phyloP scores from a whole-genome alignment of 2,329 filamentous ascomycete genomes.

The Colletotrichum euphorbiae region DNA sequence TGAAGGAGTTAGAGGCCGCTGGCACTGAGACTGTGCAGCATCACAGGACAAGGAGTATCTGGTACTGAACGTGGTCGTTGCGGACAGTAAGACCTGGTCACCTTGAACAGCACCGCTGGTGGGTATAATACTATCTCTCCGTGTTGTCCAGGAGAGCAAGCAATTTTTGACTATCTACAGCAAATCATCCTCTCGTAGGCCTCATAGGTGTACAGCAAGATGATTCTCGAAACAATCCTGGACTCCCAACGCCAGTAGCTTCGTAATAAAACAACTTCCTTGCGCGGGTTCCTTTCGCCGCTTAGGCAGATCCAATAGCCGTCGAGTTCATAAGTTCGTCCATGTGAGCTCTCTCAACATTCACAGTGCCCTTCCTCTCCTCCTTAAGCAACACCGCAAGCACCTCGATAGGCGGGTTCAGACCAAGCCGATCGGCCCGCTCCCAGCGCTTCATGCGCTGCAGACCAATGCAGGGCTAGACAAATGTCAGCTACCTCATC shows the following conservation, averaged over 20 bases:
- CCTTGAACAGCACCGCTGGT: neutral
- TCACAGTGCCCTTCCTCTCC: constrained; percentile 65
- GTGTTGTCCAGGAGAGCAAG: neutral
- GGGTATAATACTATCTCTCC: constrained; percentile 15
- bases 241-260: constrained; percentile 28
- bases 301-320: constrained; percentile 50
- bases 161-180: constrained; percentile 5
- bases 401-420: constrained; percentile 92
- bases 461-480: constrained; percentile 88
- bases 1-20: constrained; percentile 82
- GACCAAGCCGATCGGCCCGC: constrained; percentile 81
- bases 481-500: constrained; percentile 4
- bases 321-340: constrained; percentile 72
- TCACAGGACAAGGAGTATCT: constrained; percentile 92
- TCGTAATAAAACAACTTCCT: neutral
- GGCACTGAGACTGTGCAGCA: constrained; percentile 77
- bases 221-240: neutral
- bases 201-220: constrained; percentile 8
- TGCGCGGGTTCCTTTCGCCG: neutral
- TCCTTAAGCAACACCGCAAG: constrained; percentile 85
- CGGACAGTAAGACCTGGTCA: neutral
- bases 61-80: constrained; percentile 73
- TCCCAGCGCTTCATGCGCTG: constrained; percentile 86
- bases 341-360: constrained; percentile 76
- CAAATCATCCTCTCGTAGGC: constrained; percentile 8